A percentile compares a stretch with the other conserved stretches of the same genome.
phyloP scores from a whole-genome alignment of 345 rosid genomes.

The Eucalyptus regnans region DNA sequence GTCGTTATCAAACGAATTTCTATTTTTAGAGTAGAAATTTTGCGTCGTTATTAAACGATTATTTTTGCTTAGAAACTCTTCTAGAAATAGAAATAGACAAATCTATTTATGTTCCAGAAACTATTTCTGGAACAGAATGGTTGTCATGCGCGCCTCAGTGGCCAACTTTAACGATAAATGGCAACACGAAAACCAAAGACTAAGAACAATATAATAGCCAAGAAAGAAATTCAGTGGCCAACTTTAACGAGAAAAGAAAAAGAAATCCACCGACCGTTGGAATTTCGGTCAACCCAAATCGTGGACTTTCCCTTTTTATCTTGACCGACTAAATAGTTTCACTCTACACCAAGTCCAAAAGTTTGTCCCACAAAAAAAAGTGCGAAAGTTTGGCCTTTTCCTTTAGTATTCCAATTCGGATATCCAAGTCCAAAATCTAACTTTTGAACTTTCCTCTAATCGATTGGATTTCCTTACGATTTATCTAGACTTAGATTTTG shows the following conservation, averaged over 20 bases:
- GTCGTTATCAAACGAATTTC: too few species aligned
- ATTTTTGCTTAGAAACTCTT: too few species aligned
- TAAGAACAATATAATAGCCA: not conserved
- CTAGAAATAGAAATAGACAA: too few species aligned
- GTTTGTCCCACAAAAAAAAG: not conserved
- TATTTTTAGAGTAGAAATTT: too few species aligned
- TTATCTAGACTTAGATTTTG: rapidly evolving
- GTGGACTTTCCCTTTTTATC: not conserved
- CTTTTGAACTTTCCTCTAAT: not conserved
- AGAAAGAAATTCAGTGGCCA: not conserved
- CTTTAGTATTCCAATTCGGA: not conserved
- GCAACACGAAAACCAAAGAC: not conserved
- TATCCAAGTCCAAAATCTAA: not conserved
- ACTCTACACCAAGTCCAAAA: not conserved
- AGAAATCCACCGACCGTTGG: not conserved
- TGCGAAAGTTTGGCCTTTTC: not conserved
- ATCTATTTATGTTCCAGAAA: too few species aligned
- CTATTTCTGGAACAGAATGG: too few species aligned
- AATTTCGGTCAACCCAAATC: not conserved
- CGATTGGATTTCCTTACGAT: rapidly evolving
- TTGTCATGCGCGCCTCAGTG: not conserved
- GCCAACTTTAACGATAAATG: not conserved
- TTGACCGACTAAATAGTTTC: not conserved
- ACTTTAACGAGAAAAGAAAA: not conserved
- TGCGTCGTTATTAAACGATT: too few species aligned